These are phyloP conservation scores for Toxoplasma gondii DNA, from an alignment of 169 alveolate genomes.

Conservation along the genomic window DNA sequence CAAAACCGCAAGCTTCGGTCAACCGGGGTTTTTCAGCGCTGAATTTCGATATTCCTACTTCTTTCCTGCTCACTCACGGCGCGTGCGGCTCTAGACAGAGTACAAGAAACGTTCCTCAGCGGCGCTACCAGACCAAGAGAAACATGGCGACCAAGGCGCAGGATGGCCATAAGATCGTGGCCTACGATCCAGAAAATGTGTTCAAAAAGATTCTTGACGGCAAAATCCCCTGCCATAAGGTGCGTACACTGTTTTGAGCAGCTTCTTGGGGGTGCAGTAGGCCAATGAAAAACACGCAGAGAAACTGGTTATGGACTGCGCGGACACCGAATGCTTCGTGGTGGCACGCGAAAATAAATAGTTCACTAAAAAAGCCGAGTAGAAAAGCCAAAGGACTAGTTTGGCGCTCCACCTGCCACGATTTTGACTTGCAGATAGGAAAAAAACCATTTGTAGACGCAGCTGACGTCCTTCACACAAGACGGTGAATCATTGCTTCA, in stretches of 20 bases:
- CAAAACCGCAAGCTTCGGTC: too few relatives aligned
- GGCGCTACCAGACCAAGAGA: neutral
- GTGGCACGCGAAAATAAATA: neutral
- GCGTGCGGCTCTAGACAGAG: neutral
- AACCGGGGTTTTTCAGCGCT: too few relatives aligned
- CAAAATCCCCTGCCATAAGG: conserved; percentile 63
- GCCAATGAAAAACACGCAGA: neutral
- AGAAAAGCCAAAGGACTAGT: too few relatives aligned
- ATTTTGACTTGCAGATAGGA: too few relatives aligned
- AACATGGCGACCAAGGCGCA: conserved; percentile 1
- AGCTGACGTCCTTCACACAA: too few relatives aligned
- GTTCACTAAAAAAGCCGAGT: too few relatives aligned
- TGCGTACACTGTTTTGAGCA: neutral
- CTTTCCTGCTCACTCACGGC: neutral
- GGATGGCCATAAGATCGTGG: neutral
- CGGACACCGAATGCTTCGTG: neutral
- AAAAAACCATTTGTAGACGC: too few relatives aligned
- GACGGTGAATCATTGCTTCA: too few relatives aligned
- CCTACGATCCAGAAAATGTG: conserved; percentile 65
- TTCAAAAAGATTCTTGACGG: conserved; percentile 66
- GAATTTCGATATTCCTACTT: too few relatives aligned
- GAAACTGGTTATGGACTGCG: neutral
- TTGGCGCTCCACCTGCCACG: too few relatives aligned
- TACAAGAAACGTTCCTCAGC: neutral
- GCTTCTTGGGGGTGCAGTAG: neutral